These are phyloP conservation scores for Aquilaria malaccensis DNA, from an alignment of 345 rosid genomes.

Conservation along the genomic window DNA sequence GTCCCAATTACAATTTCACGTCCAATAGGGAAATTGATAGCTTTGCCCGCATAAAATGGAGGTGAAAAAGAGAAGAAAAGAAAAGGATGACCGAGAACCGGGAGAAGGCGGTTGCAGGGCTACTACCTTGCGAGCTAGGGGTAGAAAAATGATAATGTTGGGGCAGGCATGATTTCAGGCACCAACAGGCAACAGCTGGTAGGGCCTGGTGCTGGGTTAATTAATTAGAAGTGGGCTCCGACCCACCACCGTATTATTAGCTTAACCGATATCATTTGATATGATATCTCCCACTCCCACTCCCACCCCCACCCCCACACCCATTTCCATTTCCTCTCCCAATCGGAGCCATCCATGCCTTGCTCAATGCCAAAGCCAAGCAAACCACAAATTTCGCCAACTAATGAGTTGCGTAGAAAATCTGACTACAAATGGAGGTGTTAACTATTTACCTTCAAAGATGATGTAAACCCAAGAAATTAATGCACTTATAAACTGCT, in stretches of 20 bases:
- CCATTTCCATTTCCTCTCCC: no score
- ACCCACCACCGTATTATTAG: constrained; percentile 14
- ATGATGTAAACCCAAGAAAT: no score
- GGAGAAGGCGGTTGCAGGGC: constrained; percentile 1
- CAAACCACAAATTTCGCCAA: no score
- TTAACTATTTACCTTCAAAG: no score
- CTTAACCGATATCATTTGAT: constrained; percentile 21
- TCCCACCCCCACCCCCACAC: background rate
- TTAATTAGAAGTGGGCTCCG: constrained; percentile 15
- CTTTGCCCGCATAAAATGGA: background rate
- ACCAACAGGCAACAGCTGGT: background rate
- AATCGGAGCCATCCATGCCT: no score
- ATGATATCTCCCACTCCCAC: constrained; percentile 17
- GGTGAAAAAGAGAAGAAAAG: background rate
- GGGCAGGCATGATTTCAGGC: no score
- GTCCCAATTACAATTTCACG: background rate
- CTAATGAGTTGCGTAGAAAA: no score
- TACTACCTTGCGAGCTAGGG: no score
- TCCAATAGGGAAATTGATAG: background rate
- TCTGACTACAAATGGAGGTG: no score
- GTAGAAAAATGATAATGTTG: constrained; percentile 1
- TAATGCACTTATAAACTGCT: no score
- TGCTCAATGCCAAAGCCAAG: no score
- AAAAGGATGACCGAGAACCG: background rate
- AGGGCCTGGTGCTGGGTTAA: constrained; percentile 10